phyloP scores from a whole-genome alignment of 768 basidiomycete genomes.

The Lyophyllum shimeji region DNA sequence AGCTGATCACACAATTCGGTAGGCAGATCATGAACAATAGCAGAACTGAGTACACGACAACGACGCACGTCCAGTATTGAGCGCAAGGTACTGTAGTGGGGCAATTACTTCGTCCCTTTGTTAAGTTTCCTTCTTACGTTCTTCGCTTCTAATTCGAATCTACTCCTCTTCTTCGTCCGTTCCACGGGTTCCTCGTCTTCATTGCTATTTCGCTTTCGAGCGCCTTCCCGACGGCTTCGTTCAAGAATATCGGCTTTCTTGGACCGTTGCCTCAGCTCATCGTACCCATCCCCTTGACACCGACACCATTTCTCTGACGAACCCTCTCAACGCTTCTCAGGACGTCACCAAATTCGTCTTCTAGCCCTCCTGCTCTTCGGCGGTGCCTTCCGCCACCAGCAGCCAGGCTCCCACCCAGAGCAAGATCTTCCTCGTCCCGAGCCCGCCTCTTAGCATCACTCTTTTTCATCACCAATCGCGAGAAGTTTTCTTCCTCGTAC shows the following conservation, averaged over 20 bases:
- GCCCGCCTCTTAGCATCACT: conserved; percentile 69
- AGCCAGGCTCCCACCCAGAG: conserved; percentile 69
- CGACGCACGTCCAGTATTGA: too few species aligned
- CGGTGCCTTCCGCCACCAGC: conserved; percentile 46
- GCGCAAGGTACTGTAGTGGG: background rate
- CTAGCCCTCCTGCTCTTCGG: conserved; percentile 67
- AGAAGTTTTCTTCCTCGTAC: conserved; percentile 95
- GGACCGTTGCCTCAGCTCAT: conserved; percentile 68
- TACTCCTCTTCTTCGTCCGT: conserved; percentile 40
- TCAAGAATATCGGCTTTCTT: conserved; percentile 62
- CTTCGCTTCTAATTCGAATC: conserved; percentile 51
- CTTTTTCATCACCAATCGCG: conserved; percentile 88
- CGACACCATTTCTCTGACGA: conserved; percentile 34
- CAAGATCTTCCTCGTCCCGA: conserved; percentile 85
- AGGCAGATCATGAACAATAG: too few species aligned
- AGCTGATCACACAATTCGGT: too few species aligned
- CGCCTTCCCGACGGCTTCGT: conserved; percentile 45
- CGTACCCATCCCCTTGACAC: conserved; percentile 71
- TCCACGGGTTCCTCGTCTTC: conserved; percentile 22
- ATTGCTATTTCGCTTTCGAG: conserved; percentile 25
- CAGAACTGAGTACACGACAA: too few species aligned
- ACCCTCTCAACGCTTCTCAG: conserved; percentile 57
- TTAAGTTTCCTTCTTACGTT: conserved; percentile 35
- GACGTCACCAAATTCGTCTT: conserved; percentile 85
- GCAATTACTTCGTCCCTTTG: conserved; percentile 7